Base-by-base conservation (phyloP, 2,329 filamentous ascomycete species). In the Calcarisporium arbuscula region DNA sequence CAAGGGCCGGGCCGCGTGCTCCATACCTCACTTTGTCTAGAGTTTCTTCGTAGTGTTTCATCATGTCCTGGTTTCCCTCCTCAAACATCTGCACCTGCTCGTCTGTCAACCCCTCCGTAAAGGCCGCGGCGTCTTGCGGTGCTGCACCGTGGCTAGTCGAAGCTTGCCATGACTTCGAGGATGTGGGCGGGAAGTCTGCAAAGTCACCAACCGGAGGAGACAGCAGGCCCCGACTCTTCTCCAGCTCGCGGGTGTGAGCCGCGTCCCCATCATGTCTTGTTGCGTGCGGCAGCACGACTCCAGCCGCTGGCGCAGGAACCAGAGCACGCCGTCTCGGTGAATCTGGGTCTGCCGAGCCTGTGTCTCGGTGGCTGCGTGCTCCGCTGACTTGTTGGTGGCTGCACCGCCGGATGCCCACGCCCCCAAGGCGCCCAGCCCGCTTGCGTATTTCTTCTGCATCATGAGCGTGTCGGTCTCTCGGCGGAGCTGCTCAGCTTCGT, bases 21-120 rank as follows among this genome's bases (percentile, higher is more conserved):
- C 72, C 84, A 35, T 74, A 94, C 85, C 83, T 85, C 46, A 96
- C 87, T 72, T 96, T 92, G 58, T 89, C 83, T 56, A 96, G 67
- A n/a, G 85, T 88, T 62, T 84, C 87, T 60, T 95, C 87, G 59
- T 94, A 95, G 60, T 95, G 85, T 58, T 84, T 85, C 48, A 96
- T 71, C 80, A 98, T 88, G 44, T 86, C 81, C 58, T 88, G 81
- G 54, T 96, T 95, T 54, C 94, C 89, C 60, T 87, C 77, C 48
- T 90, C 89, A 63, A 98, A 96, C 54, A 95, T 75, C 57, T 95
- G 90, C 34, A 92, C 67, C 60, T 96, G 90, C 54, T 95, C 88
- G 16, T 80, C 71, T 14, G 83, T 86, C 41, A 95, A 65, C 42
- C 80, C 74, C 27, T 77, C 61, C 32, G 61, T 49, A 19, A 42